These are phyloP conservation scores for Exserohilum turcica DNA, from an alignment of 2,329 filamentous ascomycete species.

Conservation along the genomic window DNA sequence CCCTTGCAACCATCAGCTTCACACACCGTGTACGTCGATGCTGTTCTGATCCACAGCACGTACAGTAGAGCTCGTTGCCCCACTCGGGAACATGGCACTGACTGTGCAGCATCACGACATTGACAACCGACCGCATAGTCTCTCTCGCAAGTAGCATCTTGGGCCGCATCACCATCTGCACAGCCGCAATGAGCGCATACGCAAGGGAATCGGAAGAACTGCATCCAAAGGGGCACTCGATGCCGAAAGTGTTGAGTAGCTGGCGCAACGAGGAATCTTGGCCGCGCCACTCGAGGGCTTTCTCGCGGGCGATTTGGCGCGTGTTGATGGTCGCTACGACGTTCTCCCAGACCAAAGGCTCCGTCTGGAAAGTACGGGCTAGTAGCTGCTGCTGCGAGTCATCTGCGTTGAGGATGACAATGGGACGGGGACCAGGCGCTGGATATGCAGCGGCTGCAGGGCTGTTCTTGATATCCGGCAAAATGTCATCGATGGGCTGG, in stretches of 20 bases:
- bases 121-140: conserved; percentile 1
- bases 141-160: background rate
- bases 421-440: background rate
- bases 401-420: conserved; percentile 1
- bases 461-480: background rate
- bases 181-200: background rate
- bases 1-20: background rate
- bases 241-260: background rate
- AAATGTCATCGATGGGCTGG: background rate
- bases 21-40: background rate
- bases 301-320: background rate
- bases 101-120: conserved; percentile 1
- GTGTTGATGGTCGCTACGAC: conserved; percentile 2
- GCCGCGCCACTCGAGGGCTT: background rate
- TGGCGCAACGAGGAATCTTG: background rate
- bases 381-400: background rate
- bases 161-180: conserved; percentile 7
- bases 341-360: background rate
- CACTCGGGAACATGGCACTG: background rate
- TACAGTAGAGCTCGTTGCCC: background rate
- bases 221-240: background rate
- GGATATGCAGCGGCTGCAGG: background rate
- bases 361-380: background rate
- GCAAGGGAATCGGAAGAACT: background rate
- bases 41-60: background rate